Base-by-base conservation (phyloP, 2,329 filamentous ascomycete species). In the Colletotrichum sp. region DNA sequence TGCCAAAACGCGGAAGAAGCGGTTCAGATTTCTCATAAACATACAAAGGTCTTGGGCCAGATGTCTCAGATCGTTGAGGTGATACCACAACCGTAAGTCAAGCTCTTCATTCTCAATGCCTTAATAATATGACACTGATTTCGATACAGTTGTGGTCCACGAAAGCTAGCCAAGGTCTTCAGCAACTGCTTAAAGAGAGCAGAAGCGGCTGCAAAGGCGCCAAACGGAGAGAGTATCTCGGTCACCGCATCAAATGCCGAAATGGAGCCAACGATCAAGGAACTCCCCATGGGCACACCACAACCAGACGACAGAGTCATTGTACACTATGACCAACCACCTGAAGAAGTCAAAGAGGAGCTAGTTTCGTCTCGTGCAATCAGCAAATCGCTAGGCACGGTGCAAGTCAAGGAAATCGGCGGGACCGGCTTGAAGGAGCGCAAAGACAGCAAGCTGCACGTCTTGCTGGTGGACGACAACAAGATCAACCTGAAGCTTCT, bases 391-490 rank as follows among this genome's bases (percentile, higher is more conserved):
- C 2, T 69, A 21, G 24, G 43, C 9, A 32, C 34, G 32, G n/a
- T 43, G 7, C 18, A 13, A 16, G 32, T 63, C 3, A 24, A 63
- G 12, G 55, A 61, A 18, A 28, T 38, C 9, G 24, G 26, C 21
- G 48, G 16, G 26, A 24, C 12, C 2, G 24, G 48, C 12, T n/a
- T 24, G 59, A 24, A 63, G 3, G 58, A 26, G 32, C 61, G 32
- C 14, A 30, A 43, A n/a, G 7, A 59, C 14, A 59, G 66, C 55
- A 69, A 59, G 30, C 34, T 69, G 4, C 66, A 82, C 24, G 79
- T 86, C 4, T 78, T 86, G 4, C 79, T 85, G 3, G 85, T 87
- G 4, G 86, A 88, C 63, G 86, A 87, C 75, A 87, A 87, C 76
- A 80, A 81, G 4, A 85, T 87, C 75, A 87, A 87, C 71, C 80